phyloP scores from a whole-genome alignment of 768 basidiomycete species.

The Rubroboletus satanas region DNA sequence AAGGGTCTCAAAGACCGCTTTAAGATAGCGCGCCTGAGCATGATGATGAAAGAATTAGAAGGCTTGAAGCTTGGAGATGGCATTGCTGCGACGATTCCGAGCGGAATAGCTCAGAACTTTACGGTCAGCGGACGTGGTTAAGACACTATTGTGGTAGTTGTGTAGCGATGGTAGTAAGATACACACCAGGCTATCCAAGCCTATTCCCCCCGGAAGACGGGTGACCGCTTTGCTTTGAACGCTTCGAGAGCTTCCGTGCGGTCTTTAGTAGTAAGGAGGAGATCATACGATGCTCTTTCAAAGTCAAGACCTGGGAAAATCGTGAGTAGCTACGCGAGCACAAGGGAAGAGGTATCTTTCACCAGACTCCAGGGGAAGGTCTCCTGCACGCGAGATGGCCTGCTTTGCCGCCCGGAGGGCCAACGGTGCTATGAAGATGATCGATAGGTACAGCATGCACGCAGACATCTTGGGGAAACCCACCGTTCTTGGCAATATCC shows the following conservation, averaged over 20 bases:
- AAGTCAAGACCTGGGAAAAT: slow-evolving; percentile 72
- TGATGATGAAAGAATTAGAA: slow-evolving; percentile 88
- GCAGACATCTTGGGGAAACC: slow-evolving; percentile 8
- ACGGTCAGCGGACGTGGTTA: slow-evolving; percentile 45
- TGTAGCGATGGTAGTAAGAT: not conserved
- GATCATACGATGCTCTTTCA: slow-evolving; percentile 82
- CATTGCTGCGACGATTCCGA: slow-evolving; percentile 54
- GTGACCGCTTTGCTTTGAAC: slow-evolving; percentile 78
- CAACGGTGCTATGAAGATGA: slow-evolving; percentile 58
- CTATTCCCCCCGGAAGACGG: slow-evolving; percentile 79
- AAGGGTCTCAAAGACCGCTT: slow-evolving; percentile 54
- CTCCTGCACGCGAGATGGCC: slow-evolving; percentile 76
- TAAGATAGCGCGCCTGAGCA: slow-evolving; percentile 67
- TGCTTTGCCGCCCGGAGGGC: slow-evolving; percentile 86
- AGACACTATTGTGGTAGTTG: slow-evolving; percentile 14
- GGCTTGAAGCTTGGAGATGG: slow-evolving; percentile 57
- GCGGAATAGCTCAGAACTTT: slow-evolving; percentile 55
- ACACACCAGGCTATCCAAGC: not conserved
- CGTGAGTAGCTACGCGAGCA: not conserved
- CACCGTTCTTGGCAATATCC: slow-evolving; percentile 65
- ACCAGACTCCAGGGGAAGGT: slow-evolving; percentile 77
- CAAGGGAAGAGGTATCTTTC: not conserved
- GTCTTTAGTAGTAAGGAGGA: slow-evolving; percentile 69
- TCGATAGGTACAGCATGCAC: not conserved
- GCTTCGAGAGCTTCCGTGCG: slow-evolving; percentile 80